A percentile compares a stretch with the other conserved stretches of the same genome.
Evolutionary conservation across 2,329 filamentous ascomycete genomes (phyloP).

Genomic region (Chrysoporthe austroafricana): DNA sequence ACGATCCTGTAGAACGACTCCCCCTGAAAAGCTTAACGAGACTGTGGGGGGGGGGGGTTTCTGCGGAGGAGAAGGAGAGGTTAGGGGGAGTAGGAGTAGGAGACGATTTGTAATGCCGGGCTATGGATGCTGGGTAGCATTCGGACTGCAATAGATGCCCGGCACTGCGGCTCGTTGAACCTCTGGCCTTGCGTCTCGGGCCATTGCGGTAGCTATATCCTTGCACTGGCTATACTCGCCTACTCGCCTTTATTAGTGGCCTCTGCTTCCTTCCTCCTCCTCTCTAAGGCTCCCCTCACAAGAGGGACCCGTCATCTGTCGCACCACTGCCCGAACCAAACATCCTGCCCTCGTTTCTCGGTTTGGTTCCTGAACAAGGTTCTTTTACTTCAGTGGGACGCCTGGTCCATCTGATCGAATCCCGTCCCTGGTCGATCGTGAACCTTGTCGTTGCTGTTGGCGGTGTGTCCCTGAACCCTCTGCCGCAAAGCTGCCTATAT

Average conservation of each 20-base stretch:
- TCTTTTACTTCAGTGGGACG: neutral
- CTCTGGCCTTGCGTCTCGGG: no score
- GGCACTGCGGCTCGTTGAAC: neutral
- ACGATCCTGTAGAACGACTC: no score
- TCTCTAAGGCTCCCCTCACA: neutral
- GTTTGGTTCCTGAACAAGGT: neutral
- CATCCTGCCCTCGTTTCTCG: neutral
- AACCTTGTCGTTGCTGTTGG: neutral
- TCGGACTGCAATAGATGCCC: conserved; percentile 1
- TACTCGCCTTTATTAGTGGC: neutral
- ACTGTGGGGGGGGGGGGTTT: neutral
- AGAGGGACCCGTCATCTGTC: neutral
- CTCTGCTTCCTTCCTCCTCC: neutral
- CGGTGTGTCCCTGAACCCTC: neutral
- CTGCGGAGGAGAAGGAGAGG: neutral
- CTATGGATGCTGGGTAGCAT: neutral
- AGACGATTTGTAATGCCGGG: conserved; percentile 5
- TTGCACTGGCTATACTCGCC: conserved; percentile 2
- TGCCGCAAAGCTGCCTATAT: neutral
- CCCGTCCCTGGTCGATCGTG: conserved; percentile 1
- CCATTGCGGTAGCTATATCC: neutral
- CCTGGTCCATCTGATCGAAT: neutral
- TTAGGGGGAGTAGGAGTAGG: neutral
- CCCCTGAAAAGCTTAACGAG: neutral
- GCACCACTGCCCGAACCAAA: neutral